These are phyloP conservation scores for Botryotinia convoluta DNA, from an alignment of 2,329 filamentous ascomycete genomes.

Conservation along the genomic window DNA sequence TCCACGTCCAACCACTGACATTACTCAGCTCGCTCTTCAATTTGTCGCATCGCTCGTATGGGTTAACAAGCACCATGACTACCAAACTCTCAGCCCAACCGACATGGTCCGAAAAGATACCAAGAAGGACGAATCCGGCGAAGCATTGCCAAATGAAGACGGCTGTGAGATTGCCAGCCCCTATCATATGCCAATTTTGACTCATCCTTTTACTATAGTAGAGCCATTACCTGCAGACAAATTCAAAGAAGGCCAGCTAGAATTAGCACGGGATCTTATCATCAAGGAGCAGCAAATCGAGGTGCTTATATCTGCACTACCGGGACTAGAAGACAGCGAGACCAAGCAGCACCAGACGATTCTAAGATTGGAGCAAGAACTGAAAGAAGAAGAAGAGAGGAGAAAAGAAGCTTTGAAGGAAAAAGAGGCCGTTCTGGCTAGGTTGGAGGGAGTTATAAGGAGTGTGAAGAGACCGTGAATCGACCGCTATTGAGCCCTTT, in stretches of 20 bases:
- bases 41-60: conserved; percentile 67
- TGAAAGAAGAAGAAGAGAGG: conserved; percentile 61
- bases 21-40: conserved; percentile 60
- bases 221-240: conserved; percentile 61
- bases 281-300: conserved; percentile 83
- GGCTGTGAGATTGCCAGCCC: conserved; percentile 3
- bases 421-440: conserved; percentile 57
- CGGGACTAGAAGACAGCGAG: conserved; percentile 76
- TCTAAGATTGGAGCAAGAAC: conserved; percentile 61
- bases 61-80: conserved; percentile 66
- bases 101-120: conserved; percentile 60
- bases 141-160: conserved; percentile 18
- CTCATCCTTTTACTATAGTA: conserved; percentile 43
- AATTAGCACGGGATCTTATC: conserved; percentile 74
- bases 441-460: conserved; percentile 60
- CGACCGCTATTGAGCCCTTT: background rate
- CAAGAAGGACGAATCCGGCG: conserved; percentile 35
- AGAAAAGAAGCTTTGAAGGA: conserved; percentile 62
- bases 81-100: conserved; percentile 55
- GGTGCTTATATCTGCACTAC: conserved; percentile 68
- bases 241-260: conserved; percentile 65
- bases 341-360: conserved; percentile 69
- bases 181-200: conserved; percentile 4
- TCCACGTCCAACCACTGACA: conserved; percentile 19
- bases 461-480: conserved; percentile 57